Evolutionary conservation across 2,329 filamentous ascomycete genomes (phyloP).

Genomic region (Pestalotiopsis sp.): DNA sequence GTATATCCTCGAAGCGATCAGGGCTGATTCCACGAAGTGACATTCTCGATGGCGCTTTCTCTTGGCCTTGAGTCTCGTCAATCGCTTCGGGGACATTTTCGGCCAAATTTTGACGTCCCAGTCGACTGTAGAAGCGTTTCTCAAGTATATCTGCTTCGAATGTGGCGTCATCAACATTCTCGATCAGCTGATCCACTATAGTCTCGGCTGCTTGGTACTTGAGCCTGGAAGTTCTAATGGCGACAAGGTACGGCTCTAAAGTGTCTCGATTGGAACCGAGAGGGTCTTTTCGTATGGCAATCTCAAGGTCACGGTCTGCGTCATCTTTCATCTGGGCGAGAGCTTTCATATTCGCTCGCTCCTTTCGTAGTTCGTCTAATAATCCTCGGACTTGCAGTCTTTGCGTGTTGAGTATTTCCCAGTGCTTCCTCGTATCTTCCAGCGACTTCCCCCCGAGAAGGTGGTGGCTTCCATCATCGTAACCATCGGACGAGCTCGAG

Average conservation of each 20-base stretch:
- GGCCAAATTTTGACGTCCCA: conserved; percentile 12
- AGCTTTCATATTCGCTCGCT: conserved; percentile 22
- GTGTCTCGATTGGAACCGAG: background rate
- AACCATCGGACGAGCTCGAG: background rate
- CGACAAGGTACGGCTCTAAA: background rate
- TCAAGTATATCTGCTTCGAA: conserved; percentile 26
- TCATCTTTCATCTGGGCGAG: conserved; percentile 26
- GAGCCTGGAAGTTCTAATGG: background rate
- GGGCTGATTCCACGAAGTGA: conserved; percentile 31
- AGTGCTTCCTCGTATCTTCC: conserved; percentile 8
- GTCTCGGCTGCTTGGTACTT: conserved; percentile 27
- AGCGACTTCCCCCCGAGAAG: background rate
- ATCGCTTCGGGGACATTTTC: background rate
- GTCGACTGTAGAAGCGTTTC: conserved; percentile 25
- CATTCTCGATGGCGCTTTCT: conserved; percentile 21
- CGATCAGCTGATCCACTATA: conserved; percentile 28
- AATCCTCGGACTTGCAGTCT: background rate
- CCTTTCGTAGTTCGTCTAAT: conserved; percentile 18
- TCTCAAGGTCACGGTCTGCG: conserved; percentile 25
- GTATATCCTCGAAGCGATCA: conserved; percentile 40
- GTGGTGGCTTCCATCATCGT: background rate
- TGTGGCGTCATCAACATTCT: conserved; percentile 27
- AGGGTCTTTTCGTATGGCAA: conserved; percentile 16
- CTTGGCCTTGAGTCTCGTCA: background rate
- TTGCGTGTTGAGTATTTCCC: conserved; percentile 7